Base-by-base conservation (phyloP, 2,329 filamentous ascomycete species). In the Exophiala calicioides region DNA sequence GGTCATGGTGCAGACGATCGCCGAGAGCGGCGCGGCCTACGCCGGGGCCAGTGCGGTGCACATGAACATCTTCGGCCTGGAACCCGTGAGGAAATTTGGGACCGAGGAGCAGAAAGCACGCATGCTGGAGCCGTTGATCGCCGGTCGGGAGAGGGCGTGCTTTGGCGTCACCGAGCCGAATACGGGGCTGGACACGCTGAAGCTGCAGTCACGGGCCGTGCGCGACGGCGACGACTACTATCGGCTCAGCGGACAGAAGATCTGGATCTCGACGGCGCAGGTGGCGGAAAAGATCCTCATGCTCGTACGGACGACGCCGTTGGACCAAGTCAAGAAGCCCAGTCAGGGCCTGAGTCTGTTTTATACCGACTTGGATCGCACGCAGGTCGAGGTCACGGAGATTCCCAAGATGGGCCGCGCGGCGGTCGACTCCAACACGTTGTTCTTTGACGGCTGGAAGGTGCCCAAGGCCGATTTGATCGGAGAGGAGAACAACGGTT, bases 11-110 rank as follows among this genome's bases (percentile, higher is more conserved):
- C 70, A 73, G 47, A 74, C 71, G 3, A 68, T 74, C 13, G 65
- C 71, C 2, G 71, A 74, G 55, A 67, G 62, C 1, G 71, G 71
- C 0, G 71, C 65, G 4, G 71, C 70, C 2, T 68, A 70, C 60
- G 66, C 68, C 1, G 72, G 63, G 4, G 66, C 68, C 1, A 68
- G 65, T 5, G 67, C 68, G 1, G 66, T 74, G 9, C 71, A 74
- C 41, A 73, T 73, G 69, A 74, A 75, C 42, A 73, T 75, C 21
- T 75, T 74, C 47, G 71, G 70, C 1, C 55, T 73, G 2, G 69
- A 70, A 35, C 71, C 71, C 0, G 70, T 74, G 0, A 65, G 68
- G 9, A 74, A 73, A 49, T 73, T 69, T 33, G 70, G 66, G 3
- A 70, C 60, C 0, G 64, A 68, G 12, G 68, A 71, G 57, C 71